Conservation (phyloP, 2,329 filamentous ascomycete species). For the Neocatenulostroma microsporum region DNA sequence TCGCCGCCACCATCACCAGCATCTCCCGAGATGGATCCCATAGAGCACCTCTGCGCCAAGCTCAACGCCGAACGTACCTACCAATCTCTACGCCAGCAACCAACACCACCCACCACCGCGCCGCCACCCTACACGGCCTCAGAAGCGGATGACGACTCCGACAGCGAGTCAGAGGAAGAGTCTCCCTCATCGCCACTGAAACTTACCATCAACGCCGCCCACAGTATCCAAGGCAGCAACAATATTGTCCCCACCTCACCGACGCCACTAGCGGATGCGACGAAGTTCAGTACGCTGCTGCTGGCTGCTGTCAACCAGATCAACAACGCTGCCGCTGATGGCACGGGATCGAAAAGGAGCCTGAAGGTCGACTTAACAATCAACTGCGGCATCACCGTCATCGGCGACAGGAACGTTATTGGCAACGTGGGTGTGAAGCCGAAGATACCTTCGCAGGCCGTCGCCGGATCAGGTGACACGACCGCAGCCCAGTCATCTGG, state of each 20-base stretch:
- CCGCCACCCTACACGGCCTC: constrained; percentile 11
- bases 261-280: constrained; percentile 31
- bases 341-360: constrained; percentile 28
- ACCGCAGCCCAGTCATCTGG: no score
- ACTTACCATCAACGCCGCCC: constrained; percentile 43
- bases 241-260: constrained; percentile 43
- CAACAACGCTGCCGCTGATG: constrained; percentile 30
- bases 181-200: constrained; percentile 35
- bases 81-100: constrained; percentile 3
- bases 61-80: constrained; percentile 4
- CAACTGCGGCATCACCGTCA: constrained; percentile 27
- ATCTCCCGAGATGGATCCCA: constrained; percentile 6
- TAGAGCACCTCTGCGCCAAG: constrained; percentile 6
- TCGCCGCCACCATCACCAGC: no score
- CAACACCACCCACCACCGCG: background rate
- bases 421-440: constrained; percentile 24
- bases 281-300: constrained; percentile 39
- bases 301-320: constrained; percentile 38
- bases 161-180: constrained; percentile 5
- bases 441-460: constrained; percentile 13
- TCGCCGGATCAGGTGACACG: constrained; percentile 3
- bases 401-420: constrained; percentile 27
- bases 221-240: constrained; percentile 41
- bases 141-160: constrained; percentile 6
- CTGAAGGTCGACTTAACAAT: constrained; percentile 42